Evolutionary conservation across 2,329 filamentous ascomycete species (phyloP).

Genomic region (Fusarium napiforme): DNA sequence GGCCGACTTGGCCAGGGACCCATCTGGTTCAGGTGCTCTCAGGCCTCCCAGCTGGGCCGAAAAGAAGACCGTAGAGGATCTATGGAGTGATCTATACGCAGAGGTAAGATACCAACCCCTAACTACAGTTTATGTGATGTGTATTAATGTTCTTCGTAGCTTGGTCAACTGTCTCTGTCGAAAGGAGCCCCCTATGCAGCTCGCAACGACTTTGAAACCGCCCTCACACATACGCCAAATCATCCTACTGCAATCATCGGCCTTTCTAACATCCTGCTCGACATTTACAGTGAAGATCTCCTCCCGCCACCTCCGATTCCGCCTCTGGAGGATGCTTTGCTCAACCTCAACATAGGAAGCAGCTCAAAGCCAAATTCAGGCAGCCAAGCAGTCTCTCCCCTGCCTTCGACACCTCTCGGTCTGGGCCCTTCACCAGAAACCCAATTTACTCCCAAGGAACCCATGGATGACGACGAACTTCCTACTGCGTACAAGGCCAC

Average conservation of each 20-base stretch:
- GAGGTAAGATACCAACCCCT: constrained; percentile 68
- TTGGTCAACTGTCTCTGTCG: constrained; percentile 73
- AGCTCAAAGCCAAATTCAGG: not conserved
- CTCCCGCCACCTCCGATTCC: constrained; percentile 68
- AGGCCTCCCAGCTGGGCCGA: constrained; percentile 79
- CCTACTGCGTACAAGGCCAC: constrained; percentile 65
- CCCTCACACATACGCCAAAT: constrained; percentile 81
- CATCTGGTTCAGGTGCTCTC: constrained; percentile 70
- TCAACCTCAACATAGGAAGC: not conserved
- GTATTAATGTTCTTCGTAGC: constrained; percentile 57
- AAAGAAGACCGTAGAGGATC: constrained; percentile 82
- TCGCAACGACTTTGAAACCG: constrained; percentile 82
- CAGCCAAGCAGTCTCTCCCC: constrained; percentile 26
- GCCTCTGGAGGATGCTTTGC: constrained; percentile 48
- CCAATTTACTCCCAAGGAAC: constrained; percentile 17
- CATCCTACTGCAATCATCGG: constrained; percentile 84
- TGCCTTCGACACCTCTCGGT: constrained; percentile 61
- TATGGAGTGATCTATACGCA: constrained; percentile 85
- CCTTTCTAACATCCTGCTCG: constrained; percentile 84
- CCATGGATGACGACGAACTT: constrained; percentile 54
- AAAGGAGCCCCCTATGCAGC: constrained; percentile 74
- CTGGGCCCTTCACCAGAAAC: constrained; percentile 50
- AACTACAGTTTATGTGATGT: not conserved
- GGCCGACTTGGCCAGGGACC: constrained; percentile 69
- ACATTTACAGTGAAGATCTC: constrained; percentile 79